Conservation (phyloP, 352 stramenopile species). For the Phytophthora macrochlamydospora region DNA sequence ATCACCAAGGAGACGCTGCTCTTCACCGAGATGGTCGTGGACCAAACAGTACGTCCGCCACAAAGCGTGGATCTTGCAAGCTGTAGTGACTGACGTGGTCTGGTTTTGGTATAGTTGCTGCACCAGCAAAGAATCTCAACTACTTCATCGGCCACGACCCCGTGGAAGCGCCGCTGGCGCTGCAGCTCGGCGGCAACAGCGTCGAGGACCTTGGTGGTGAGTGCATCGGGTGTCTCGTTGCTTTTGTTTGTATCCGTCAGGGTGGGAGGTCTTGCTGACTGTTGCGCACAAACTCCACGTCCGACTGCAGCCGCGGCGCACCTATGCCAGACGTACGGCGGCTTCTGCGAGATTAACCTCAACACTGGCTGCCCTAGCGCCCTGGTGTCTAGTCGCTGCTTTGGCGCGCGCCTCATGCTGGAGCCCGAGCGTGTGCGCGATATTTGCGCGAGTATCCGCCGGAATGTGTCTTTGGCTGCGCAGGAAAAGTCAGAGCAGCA, state of each 20-base stretch:
- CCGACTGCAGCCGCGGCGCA: conserved; percentile 60
- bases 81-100: neutral
- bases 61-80: neutral
- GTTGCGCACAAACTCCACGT: neutral
- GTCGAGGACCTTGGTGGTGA: conserved; percentile 76
- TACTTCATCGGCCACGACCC: conserved; percentile 90
- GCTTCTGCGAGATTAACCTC: conserved; percentile 96
- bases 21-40: conserved; percentile 99
- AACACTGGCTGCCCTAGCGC: conserved; percentile 95
- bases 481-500: conserved; percentile 28
- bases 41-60: conserved; percentile 89
- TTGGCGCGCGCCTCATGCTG: conserved; percentile 98
- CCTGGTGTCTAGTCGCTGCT: conserved; percentile 86
- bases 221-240: neutral
- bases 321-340: conserved; percentile 85
- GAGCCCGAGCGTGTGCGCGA: conserved; percentile 94
- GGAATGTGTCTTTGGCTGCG: conserved; percentile 36
- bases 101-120: conserved; percentile 48
- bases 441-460: conserved; percentile 89
- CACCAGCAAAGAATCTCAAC: conserved; percentile 87
- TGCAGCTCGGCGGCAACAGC: conserved; percentile 95
- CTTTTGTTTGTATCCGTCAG: neutral
- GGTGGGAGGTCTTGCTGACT: neutral
- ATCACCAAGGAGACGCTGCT: conserved; percentile 94
- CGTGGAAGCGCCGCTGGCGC: conserved; percentile 87